phyloP scores from a whole-genome alignment of 1,284 basidiomycete species.

The Wallemia ichthyophaga region DNA sequence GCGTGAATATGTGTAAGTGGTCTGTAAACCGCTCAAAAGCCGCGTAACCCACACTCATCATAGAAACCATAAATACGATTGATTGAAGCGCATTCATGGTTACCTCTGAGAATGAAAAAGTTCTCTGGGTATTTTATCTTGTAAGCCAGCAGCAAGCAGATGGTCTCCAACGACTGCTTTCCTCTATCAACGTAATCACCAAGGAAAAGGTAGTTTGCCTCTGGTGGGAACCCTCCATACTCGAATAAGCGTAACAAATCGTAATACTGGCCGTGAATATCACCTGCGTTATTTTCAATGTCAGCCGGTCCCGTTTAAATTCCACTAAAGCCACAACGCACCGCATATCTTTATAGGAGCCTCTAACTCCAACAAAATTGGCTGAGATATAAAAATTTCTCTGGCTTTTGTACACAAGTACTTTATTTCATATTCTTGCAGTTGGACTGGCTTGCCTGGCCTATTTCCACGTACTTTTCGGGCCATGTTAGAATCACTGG shows the following conservation, averaged over 20 bases:
- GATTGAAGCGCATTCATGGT: slow-evolving; percentile 82
- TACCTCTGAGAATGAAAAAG: slow-evolving; percentile 80
- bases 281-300: slow-evolving; percentile 24
- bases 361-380: slow-evolving; percentile 72
- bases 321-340: slow-evolving; percentile 18
- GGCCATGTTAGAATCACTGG: background rate
- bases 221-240: slow-evolving; percentile 80
- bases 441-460: slow-evolving; percentile 72
- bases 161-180: slow-evolving; percentile 78
- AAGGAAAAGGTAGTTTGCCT: slow-evolving; percentile 84
- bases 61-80: slow-evolving; percentile 92
- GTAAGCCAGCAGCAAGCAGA: slow-evolving; percentile 66
- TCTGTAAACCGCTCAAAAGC: background rate
- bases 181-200: slow-evolving; percentile 87
- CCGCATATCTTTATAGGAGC: slow-evolving; percentile 93
- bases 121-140: slow-evolving; percentile 98
- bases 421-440: slow-evolving; percentile 88
- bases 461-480: slow-evolving; percentile 58
- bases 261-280: slow-evolving; percentile 87
- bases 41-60: slow-evolving; percentile 50
- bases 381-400: slow-evolving; percentile 87
- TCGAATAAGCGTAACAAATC: slow-evolving; percentile 77
- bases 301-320: background rate
- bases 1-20: slow-evolving; percentile 1
- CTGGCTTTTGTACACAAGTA: slow-evolving; percentile 78